Evolutionary conservation across 352 stramenopile genomes (phyloP).

Genomic region (Phytophthora hibernalis): DNA sequence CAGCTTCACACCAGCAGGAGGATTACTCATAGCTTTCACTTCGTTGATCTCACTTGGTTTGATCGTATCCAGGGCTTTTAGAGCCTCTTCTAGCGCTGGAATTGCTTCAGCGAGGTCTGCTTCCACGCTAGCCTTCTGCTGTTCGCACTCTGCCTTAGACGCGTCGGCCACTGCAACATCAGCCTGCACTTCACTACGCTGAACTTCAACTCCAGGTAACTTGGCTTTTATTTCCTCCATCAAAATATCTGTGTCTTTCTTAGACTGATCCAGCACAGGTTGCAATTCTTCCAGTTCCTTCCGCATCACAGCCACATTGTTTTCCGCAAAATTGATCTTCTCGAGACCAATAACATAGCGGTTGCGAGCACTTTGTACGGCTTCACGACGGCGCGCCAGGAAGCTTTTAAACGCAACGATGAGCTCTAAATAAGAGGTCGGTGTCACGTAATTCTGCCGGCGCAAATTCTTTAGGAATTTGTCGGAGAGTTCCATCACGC

Average conservation of each 20-base stretch:
- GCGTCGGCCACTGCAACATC: constrained; percentile 80
- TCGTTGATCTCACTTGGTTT: constrained; percentile 94
- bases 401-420: constrained; percentile 95
- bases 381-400: constrained; percentile 80
- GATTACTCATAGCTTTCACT: constrained; percentile 94
- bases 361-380: constrained; percentile 83
- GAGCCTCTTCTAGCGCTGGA: constrained; percentile 92
- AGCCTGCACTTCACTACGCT: constrained; percentile 79
- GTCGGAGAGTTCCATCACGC: constrained; percentile 85
- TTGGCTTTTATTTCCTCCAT: constrained; percentile 96
- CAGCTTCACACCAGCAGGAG: constrained; percentile 92
- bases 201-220: constrained; percentile 89
- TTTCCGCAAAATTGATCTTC: constrained; percentile 94
- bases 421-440: constrained; percentile 95
- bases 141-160: constrained; percentile 92
- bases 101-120: constrained; percentile 94
- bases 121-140: constrained; percentile 86
- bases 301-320: constrained; percentile 94
- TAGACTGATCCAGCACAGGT: constrained; percentile 91
- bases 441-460: constrained; percentile 96
- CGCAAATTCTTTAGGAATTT: constrained; percentile 86
- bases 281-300: constrained; percentile 95
- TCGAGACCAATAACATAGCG: constrained; percentile 93
- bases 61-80: constrained; percentile 93
- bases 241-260: constrained; percentile 92